Percentiles rank a stretch among this genome's conserved stretches.
These are phyloP conservation scores for Quercus berberidifolia DNA, from an alignment of 306 rosid genomes.

Conservation along the genomic window DNA sequence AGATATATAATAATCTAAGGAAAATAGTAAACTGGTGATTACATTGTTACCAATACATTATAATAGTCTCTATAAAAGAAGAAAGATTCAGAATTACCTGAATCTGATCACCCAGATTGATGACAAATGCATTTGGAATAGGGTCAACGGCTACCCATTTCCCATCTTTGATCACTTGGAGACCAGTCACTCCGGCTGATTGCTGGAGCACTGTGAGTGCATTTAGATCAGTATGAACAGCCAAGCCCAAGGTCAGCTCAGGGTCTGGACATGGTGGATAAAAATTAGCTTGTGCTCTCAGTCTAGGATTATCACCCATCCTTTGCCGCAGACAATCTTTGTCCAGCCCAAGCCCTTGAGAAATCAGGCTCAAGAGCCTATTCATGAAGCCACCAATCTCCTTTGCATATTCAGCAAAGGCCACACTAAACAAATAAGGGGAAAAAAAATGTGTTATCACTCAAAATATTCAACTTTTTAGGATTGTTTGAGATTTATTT, in stretches of 20 bases:
- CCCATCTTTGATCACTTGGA: slow-evolving; percentile 49
- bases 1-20: too few species aligned
- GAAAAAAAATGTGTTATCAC: too few species aligned
- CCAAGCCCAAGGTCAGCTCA: slow-evolving; percentile 29
- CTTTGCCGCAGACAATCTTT: slow-evolving; percentile 22
- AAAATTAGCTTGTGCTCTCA: slow-evolving; percentile 40
- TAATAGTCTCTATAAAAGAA: too few species aligned
- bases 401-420: slow-evolving; percentile 44
- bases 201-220: slow-evolving; percentile 38
- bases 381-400: slow-evolving; percentile 34
- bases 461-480: too few species aligned
- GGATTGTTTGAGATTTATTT: too few species aligned
- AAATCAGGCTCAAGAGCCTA: slow-evolving; percentile 38
- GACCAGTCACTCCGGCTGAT: slow-evolving; percentile 32
- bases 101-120: slow-evolving; percentile 55
- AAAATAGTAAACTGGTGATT: too few species aligned
- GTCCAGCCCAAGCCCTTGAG: slow-evolving; percentile 46
- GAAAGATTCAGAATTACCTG: slow-evolving; percentile 21
- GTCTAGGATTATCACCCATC: slow-evolving; percentile 34
- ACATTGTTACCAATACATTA: too few species aligned
- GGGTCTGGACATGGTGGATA: slow-evolving; percentile 39
- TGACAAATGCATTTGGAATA: slow-evolving; percentile 36
- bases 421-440: slow-evolving; percentile 22
- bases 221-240: slow-evolving; percentile 32
- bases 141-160: slow-evolving; percentile 42